phyloP scores from a whole-genome alignment of 768 basidiomycete genomes.

The Pulveroboletus sp. region DNA sequence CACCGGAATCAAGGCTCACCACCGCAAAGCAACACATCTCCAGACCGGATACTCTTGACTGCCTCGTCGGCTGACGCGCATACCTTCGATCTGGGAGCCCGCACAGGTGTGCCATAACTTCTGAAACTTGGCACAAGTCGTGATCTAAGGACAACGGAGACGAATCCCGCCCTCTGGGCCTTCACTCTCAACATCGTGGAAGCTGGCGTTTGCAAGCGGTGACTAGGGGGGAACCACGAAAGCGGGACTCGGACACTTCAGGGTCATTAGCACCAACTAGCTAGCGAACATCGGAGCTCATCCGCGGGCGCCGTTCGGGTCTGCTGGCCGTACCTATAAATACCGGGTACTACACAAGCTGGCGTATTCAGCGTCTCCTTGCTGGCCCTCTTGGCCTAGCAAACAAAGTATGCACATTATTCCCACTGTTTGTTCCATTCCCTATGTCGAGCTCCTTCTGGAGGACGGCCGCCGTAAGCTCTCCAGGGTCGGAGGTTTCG shows the following conservation, averaged over 20 bases:
- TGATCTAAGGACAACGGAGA: constrained; percentile 16
- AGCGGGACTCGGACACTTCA: too few species aligned
- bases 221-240: background rate
- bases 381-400: constrained; percentile 67
- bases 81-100: constrained; percentile 53
- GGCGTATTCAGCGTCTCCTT: constrained; percentile 40
- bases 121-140: constrained; percentile 15
- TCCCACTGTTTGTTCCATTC: constrained; percentile 3
- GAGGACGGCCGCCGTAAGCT: constrained; percentile 63
- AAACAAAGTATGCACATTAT: constrained; percentile 41
- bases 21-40: constrained; percentile 73
- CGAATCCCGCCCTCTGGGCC: constrained; percentile 10
- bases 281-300: constrained; percentile 20
- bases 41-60: constrained; percentile 75
- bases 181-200: constrained; percentile 22
- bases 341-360: background rate
- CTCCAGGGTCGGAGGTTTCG: constrained; percentile 77
- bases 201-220: background rate
- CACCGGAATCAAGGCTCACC: constrained; percentile 44
- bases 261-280: too few species aligned
- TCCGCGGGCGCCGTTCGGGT: constrained; percentile 8
- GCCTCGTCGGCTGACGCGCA: constrained; percentile 82
- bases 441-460: constrained; percentile 49
- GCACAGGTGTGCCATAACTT: constrained; percentile 24
- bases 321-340: background rate